Base-by-base conservation (phyloP, 108 stramenopile genomes). In the Stephanodiscus triporus region DNA sequence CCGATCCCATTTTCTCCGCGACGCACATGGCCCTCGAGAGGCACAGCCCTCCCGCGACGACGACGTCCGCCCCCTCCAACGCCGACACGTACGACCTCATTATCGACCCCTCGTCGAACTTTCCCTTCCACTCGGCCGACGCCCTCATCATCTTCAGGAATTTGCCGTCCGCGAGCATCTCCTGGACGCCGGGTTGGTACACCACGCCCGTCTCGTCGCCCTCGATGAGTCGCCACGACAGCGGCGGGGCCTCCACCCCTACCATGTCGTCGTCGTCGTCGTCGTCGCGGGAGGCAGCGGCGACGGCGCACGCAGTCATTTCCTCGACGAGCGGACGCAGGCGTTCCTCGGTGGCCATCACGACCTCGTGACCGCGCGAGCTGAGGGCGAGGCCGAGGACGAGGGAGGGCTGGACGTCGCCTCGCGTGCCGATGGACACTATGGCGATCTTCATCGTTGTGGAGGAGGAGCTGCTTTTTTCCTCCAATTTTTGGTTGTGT, bases 371-470 rank as follows among this genome's bases (percentile, higher is more conserved):
- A 0, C 71, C 71, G 17, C 43, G 29, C 23, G 72, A 43, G 26
- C 27, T 16, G 5, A 78, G 61, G 0, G 26, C 77, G 30, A 66
- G 29, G n/a, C 58, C 77, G 24, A 78, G 30, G 29, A 71, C 77
- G 0, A 71, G 27, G 32, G 45, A 78, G 3, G 77, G 77, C 34
- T 78, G 77, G 30, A 78, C 62, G 66, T 78, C 77, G 17, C 77
- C 77, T 2, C 77, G 70, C 5, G 63, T 51, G 22, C 77, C 77
- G 37, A 32, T 38, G 34, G 77, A 47, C 16, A 78, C 37, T 29
- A 78, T 66, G 0, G 48, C 51, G 38, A 78, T 63, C 43, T 45
- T 45, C 43, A 45, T 45, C n/a, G n/a, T n/a, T n/a, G n/a, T n/a
- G n/a, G n/a, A n/a, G n/a, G n/a, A n/a, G n/a, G n/a, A n/a, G n/a